These are phyloP conservation scores for Zymoseptoria brevis DNA, from an alignment of 2,329 filamentous ascomycete species.

Conservation along the genomic window DNA sequence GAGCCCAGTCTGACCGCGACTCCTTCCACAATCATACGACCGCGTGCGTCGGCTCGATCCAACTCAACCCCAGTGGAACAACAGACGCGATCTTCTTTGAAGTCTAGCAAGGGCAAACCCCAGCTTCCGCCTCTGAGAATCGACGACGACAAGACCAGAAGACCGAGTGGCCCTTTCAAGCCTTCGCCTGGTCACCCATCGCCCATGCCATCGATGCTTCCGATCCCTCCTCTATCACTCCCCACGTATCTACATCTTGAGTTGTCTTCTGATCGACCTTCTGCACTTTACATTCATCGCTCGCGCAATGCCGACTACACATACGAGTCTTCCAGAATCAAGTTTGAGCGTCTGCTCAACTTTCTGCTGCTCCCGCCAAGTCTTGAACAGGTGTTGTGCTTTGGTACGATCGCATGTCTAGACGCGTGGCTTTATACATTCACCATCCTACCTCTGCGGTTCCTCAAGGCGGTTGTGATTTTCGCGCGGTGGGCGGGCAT, in stretches of 20 bases:
- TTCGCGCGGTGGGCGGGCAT: conserved; percentile 71
- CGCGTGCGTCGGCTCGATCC: conserved; percentile 4
- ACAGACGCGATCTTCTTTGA: conserved; percentile 10
- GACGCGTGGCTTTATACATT: conserved; percentile 97
- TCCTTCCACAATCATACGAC: background rate
- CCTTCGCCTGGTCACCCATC: conserved; percentile 30
- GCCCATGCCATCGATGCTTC: conserved; percentile 46
- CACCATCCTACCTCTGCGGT: conserved; percentile 85
- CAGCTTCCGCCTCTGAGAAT: conserved; percentile 14
- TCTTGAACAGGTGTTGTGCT: conserved; percentile 76
- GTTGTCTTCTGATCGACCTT: conserved; percentile 52
- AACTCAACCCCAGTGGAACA: conserved; percentile 7
- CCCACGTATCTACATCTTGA: conserved; percentile 60
- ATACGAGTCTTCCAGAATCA: conserved; percentile 87
- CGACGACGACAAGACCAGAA: conserved; percentile 26
- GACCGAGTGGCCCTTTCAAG: conserved; percentile 22
- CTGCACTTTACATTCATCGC: conserved; percentile 56
- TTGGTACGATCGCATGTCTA: conserved; percentile 83
- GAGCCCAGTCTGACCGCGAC: conserved; percentile 6
- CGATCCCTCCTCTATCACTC: conserved; percentile 54
- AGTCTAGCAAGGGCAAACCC: conserved; percentile 8
- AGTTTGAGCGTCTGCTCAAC: conserved; percentile 85
- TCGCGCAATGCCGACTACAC: conserved; percentile 54
- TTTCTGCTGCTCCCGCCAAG: conserved; percentile 74
- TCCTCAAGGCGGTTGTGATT: conserved; percentile 70